Conservation (phyloP, 495 filamentous ascomycete genomes). For the Penicillium bovifimosum region DNA sequence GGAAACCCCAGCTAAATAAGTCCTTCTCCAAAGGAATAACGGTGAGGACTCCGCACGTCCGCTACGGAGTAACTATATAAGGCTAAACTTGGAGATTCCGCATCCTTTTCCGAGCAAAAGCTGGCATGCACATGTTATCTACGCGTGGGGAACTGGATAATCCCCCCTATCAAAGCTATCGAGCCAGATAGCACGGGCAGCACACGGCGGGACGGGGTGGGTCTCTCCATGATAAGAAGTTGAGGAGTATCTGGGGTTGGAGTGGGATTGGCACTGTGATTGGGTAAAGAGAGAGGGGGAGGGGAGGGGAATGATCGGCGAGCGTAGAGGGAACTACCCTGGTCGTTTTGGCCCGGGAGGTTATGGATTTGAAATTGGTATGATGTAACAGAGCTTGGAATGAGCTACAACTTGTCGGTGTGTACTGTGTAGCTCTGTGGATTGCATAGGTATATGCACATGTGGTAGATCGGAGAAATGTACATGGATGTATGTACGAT, state of each 20-base stretch:
- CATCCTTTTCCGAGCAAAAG: background rate
- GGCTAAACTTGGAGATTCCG: background rate
- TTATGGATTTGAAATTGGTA: background rate
- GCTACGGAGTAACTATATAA: background rate
- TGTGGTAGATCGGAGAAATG: background rate
- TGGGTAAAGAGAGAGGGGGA: constrained; percentile 14
- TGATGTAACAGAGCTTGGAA: no score
- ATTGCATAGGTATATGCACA: background rate
- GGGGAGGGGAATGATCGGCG: constrained; percentile 22
- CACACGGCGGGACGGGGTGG: constrained; percentile 3
- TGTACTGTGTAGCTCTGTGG: background rate
- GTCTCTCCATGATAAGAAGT: constrained; percentile 22
- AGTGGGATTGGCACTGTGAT: background rate
- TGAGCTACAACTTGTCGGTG: background rate
- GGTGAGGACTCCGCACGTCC: background rate
- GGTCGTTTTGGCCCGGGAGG: background rate
- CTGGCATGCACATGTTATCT: background rate
- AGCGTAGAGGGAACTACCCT: background rate
- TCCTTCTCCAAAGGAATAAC: background rate
- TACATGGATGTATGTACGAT: no score
- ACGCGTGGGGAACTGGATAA: background rate
- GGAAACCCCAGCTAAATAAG: constrained; percentile 1
- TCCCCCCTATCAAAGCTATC: constrained; percentile 11
- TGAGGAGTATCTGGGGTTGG: constrained; percentile 17
- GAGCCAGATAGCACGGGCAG: constrained; percentile 1